Base-by-base conservation (phyloP, 2,329 filamentous ascomycete genomes). In the Penicillium fuscoglaucum region DNA sequence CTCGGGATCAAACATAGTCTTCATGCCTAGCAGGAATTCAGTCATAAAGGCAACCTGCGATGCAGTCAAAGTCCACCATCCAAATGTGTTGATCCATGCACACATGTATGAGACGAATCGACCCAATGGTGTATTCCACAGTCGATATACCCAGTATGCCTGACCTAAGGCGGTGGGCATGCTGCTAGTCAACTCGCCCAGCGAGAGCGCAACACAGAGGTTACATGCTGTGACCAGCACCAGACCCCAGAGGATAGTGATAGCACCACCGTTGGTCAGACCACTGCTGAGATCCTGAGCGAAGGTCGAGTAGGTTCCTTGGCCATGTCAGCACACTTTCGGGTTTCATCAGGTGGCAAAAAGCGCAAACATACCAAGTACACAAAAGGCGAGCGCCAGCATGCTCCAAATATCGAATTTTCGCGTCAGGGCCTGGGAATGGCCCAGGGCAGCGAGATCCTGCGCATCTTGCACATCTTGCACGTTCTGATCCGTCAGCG, bases 111-210 rank as follows among this genome's bases (percentile, higher is more conserved):
- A 83, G 4, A 71, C 65, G 59, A 84, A 82, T 1, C 83, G 77
- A 1, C 82, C 83, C 0, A 64, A 45, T 0, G 68, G 70, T 15
- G 66, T 65, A 57, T 70, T 48, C 75, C 78, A 71, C 51, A 83
- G 70, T 10, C 76, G 73, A 59, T 78, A 76, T 1, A 82, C 77
- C 83, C 83, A 87, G 68, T 83, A 85, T 0, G 83, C 83, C 70
- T 87, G 84, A 0, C 84, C 84, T 2, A 86, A 72, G 0, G 84
- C 83, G 0, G 83, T 86, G 4, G 84, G 84, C 83, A 86, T 85
- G 61, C 78, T 80, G 61, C 82, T 84, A 66, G 78, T 80, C 45
- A 85, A 74, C 69, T 86, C 83, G 47, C 82, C 83, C 41, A 85
- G 73, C 3, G 82, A 84, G 3, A 83, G 62, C 13, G 82, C 83